Conservation (phyloP, 768 basidiomycete genomes). For the Kwoniella sp. region DNA sequence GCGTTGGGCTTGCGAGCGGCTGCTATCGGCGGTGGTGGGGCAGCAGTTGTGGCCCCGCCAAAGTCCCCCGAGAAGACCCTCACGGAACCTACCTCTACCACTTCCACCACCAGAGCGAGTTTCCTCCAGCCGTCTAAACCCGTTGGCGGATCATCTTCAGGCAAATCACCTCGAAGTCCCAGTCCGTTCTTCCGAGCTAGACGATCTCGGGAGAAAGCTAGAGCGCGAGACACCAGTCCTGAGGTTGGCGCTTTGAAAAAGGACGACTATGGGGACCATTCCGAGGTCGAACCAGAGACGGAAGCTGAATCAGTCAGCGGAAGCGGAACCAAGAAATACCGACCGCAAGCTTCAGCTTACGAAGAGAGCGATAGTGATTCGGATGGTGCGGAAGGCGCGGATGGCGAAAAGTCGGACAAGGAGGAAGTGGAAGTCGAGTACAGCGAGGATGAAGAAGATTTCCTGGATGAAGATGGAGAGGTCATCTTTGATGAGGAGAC, state of each 20-base stretch:
- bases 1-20: constrained; percentile 57
- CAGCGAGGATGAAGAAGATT: constrained; percentile 59
- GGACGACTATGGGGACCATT: constrained; percentile 29
- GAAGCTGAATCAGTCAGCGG: constrained; percentile 60
- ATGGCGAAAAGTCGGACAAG: constrained; percentile 2
- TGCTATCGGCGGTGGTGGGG: constrained; percentile 36
- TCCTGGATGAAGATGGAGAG: constrained; percentile 59
- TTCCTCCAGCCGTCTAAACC: constrained; percentile 55
- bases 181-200: constrained; percentile 76
- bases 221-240: constrained; percentile 62
- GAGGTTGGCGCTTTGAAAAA: constrained; percentile 61
- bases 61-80: constrained; percentile 62
- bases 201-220: constrained; percentile 62
- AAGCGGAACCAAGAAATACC: constrained; percentile 59
- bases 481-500: constrained; percentile 72
- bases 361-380: constrained; percentile 47
- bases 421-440: constrained; percentile 26
- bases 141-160: constrained; percentile 42
- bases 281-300: constrained; percentile 57
- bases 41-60: constrained; percentile 44
- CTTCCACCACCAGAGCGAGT: constrained; percentile 42
- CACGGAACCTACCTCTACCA: constrained; percentile 62
- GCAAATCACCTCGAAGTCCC: constrained; percentile 58
- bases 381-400: constrained; percentile 27
- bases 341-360: constrained; percentile 62